Evolutionary conservation across 192 early-diverging fungal genomes (phyloP).

Genomic region (Irineochytrium annulatum): DNA sequence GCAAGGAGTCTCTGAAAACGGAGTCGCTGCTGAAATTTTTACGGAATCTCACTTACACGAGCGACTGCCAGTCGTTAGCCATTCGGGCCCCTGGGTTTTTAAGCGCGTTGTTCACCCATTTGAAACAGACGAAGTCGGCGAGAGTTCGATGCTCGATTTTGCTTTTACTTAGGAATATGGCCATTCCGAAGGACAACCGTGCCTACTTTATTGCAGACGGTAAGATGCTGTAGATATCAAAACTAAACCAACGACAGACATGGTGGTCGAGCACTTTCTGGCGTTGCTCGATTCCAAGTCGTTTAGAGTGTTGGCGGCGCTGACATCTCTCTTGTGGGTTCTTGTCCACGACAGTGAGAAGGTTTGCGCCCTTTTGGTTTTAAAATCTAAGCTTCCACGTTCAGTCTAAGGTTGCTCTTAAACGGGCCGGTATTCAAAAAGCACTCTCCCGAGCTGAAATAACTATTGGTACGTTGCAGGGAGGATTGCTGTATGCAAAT

Average conservation of each 20-base stretch:
- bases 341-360: slow-evolving; percentile 39
- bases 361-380: no score
- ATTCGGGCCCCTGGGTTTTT: slow-evolving; percentile 25
- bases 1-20: slow-evolving; percentile 21
- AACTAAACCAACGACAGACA: no score
- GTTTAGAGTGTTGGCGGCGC: slow-evolving; percentile 1
- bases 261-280: no score
- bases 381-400: no score
- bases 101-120: slow-evolving; percentile 17
- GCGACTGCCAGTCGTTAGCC: slow-evolving; percentile 23
- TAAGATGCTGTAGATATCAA: no score
- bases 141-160: slow-evolving; percentile 9
- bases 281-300: no score
- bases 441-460: no score
- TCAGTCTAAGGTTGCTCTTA: no score
- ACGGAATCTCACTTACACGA: slow-evolving; percentile 10
- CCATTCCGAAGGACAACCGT: slow-evolving; percentile 33
- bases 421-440: no score
- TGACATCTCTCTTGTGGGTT: slow-evolving; percentile 26
- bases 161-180: slow-evolving; percentile 29
- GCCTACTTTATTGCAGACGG: slow-evolving; percentile 30
- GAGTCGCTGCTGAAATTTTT: slow-evolving; percentile 15
- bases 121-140: slow-evolving; percentile 1
- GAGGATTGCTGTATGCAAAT: no score
- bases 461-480: no score